Conservation (phyloP, 2,329 filamentous ascomycete genomes). For the Aspergillus sp. region DNA sequence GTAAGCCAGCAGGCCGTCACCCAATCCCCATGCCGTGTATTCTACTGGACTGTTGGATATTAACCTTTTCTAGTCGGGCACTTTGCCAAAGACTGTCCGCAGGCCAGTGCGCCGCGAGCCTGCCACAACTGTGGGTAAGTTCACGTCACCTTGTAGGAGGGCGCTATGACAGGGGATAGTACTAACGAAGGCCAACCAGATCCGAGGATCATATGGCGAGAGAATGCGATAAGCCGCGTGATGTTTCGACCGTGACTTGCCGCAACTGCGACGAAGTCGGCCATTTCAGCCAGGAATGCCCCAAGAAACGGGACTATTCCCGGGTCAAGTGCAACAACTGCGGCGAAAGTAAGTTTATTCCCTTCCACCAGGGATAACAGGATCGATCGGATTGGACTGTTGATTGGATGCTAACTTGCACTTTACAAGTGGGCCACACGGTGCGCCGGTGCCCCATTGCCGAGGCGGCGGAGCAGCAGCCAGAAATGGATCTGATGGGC, state of each 20-base stretch:
- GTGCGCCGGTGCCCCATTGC: constrained; percentile 30
- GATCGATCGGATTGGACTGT: too few species aligned
- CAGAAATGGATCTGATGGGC: not conserved
- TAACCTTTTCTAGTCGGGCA: constrained; percentile 29
- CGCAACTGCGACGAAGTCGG: constrained; percentile 41
- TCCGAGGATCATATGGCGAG: constrained; percentile 36
- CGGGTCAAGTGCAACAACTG: constrained; percentile 40
- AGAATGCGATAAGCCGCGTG: constrained; percentile 37
- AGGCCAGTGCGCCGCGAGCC: constrained; percentile 24
- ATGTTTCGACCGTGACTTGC: constrained; percentile 34
- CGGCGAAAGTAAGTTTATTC: constrained; percentile 31
- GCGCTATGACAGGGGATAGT: not conserved
- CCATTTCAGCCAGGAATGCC: constrained; percentile 38
- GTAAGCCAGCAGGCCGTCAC: constrained; percentile 14
- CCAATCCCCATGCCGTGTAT: too few species aligned
- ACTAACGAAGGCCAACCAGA: constrained; percentile 15
- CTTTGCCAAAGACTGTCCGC: constrained; percentile 41
- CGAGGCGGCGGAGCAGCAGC: constrained; percentile 9
- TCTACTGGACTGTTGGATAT: too few species aligned
- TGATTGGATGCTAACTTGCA: not conserved
- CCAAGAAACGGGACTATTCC: constrained; percentile 36
- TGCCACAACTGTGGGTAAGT: constrained; percentile 41
- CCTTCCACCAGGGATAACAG: not conserved
- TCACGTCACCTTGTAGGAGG: not conserved
- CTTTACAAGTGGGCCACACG: constrained; percentile 35